Base-by-base conservation (phyloP, 2,329 filamentous ascomycete genomes). In the Aspergillus melleus region DNA sequence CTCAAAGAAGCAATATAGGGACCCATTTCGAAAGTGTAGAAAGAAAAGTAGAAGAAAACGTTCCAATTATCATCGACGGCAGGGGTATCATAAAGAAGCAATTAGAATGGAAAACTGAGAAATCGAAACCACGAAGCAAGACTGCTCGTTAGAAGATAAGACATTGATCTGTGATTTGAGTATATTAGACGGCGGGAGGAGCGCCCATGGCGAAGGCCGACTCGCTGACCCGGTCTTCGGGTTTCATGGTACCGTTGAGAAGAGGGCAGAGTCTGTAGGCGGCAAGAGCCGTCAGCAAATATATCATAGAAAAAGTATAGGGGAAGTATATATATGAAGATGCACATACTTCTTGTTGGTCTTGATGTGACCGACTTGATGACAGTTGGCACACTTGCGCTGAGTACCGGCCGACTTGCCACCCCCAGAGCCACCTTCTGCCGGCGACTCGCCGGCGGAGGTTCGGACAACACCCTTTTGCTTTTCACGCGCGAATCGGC, bases 321-420 rank as follows among this genome's bases (percentile, higher is more conserved):
- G 60, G 54, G 46, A 52, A 51, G 29, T 55, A 54, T 22, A 29
- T 59, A 52, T 49, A 57, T n/a, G 4, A 57, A 50, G 59, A 54
- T 49, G 57, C 46, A 62, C 67, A 61, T 86, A 95, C 92, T 97
- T 98, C 81, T 97, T 96, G 82, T 98, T 98, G 52, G 94, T 98
- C 79, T 97, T 97, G 82, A 99, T 99, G 73, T 99, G 95, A 32
- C 95, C 95, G 57, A 96, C 90, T 76, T 95, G 90, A 54, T 95
- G 95, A 79, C 95, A 99, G 77, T 97, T 98, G 66, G 95, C 95
- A 79, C 95, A 99, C 80, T 98, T 98, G 70, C 96, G 86, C 58
- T 84, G 83, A 11, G 86, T 88, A 49, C 82, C 82, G 39, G 80
- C 82, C 36, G 89, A 89, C 58, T 91, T 96, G 62, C 88, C 87